Base-by-base conservation (phyloP, 805 yeast genomes). In the Kluyveromyces aestuarii region DNA sequence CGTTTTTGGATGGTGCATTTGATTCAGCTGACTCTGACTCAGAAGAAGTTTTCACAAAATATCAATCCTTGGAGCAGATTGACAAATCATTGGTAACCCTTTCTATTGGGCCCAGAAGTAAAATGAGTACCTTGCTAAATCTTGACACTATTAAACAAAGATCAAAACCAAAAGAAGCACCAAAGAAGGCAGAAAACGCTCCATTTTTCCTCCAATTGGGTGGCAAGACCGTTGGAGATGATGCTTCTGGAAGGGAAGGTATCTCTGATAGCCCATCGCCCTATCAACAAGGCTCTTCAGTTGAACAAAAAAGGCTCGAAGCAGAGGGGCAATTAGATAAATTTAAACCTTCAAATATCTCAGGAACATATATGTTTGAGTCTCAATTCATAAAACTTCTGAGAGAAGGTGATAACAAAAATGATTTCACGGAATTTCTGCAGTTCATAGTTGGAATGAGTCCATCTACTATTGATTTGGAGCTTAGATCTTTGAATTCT, bases 101-200 rank as follows among this genome's bases (percentile, higher is more conserved):
- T 43, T 83, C 95, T 1, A 55, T 79, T 33, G 84, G 84, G 6
- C 87, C 98, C 25, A 77, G 91, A 58, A 76, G 75, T 50, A 89
- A 87, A 61, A 83, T 86, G 72, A 80, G 76, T 52, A 88, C 96
- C 1, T 69, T 93, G 41, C 64, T 87, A 42, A 82, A 93, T 63
- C 68, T 93, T 55, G 98, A 93, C 57, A 77, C 81, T 7, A 91
- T 93, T 56, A 87, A 81, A 60, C 79, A 76, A 62, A 79, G 99
- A 60, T 89, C 88, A 62, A 91, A 87, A 67, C 97, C 99, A 19
- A 81, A 72, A 46, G 96, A 88, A 62, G 84, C 91, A 1, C 86
- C 93, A 35, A 87, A 86, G 71, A 86, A 82, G 55, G 87, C 96
- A 1, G 85, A 84, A 55, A 76, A 80, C 52, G 80, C 87, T 0